phyloP scores from a whole-genome alignment of 164 flowering plant species.

The Amborella trichopoda region DNA sequence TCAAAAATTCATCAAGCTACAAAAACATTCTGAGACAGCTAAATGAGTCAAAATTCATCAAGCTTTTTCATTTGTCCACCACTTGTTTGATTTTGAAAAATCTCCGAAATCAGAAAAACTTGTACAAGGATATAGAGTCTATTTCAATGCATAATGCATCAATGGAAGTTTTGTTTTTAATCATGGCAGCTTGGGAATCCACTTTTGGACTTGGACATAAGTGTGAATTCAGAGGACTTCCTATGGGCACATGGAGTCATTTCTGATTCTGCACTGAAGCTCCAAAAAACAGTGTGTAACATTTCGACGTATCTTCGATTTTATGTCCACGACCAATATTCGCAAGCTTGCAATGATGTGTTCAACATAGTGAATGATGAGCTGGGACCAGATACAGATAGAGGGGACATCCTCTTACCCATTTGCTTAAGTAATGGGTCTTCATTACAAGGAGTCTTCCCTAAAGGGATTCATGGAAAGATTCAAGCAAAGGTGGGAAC shows the following conservation, averaged over 20 bases:
- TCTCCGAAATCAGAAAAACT: too few relatives aligned
- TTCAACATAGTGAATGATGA: constrained; percentile 18
- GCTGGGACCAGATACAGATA: constrained; percentile 13
- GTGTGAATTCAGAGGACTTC: constrained; percentile 16
- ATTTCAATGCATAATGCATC: too few relatives aligned
- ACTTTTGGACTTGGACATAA: constrained; percentile 28
- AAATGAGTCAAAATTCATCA: too few relatives aligned
- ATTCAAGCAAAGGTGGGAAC: constrained; percentile 12
- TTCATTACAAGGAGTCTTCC: constrained; percentile 5
- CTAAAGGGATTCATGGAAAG: constrained; percentile 9
- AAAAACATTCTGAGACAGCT: too few relatives aligned
- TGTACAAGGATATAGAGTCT: too few relatives aligned
- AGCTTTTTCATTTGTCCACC: too few relatives aligned
- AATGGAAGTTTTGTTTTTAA: neutral
- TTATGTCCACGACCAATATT: constrained; percentile 7
- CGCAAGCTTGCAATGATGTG: constrained; percentile 20
- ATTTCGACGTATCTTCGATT: constrained; percentile 10
- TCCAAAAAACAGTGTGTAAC: constrained; percentile 26
- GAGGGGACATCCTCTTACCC: constrained; percentile 15
- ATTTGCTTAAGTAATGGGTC: too few relatives aligned
- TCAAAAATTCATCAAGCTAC: too few relatives aligned
- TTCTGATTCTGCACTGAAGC: constrained; percentile 16
- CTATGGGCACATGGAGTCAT: constrained; percentile 37
- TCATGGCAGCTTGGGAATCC: constrained; percentile 29
- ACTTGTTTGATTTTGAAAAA: too few relatives aligned